Base-by-base conservation (phyloP, 192 early-diverging fungal genomes). In the Backusella sp. region DNA sequence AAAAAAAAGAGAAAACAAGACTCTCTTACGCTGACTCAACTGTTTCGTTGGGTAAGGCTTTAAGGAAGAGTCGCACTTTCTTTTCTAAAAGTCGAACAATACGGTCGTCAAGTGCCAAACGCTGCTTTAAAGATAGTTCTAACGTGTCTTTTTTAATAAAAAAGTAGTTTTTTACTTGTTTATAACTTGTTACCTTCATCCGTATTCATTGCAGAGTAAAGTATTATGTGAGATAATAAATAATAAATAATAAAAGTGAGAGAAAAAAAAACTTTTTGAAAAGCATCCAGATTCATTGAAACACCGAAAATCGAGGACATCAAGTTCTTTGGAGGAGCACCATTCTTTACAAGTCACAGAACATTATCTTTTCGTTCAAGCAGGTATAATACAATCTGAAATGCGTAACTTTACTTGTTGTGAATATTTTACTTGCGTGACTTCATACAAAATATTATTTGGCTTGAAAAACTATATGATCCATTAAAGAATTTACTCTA, bases 51-150 rank as follows among this genome's bases (percentile, higher is more conserved):
- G 39, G 52, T 9, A 81, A 65, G 34, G 34, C 12, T 30, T 68
- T 46, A n/a, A 77, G 39, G 53, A 77, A 81, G 3, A n/a, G 35
- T n/a, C 41, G 44, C n/a, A 77, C 41, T 39, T 73, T 72, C 66
- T 81, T 81, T 34, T 77, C 76, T 11, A 81, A 56, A 19, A 73
- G 68, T 37, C 52, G 37, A 23, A 77, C 46, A 36, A 52, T 59
- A 23, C 76, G 76, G 23, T 81, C 80, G 65, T 81, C 80, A 32
- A 79, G 42, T 1, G 78, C 72, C 39, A 79, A 49, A 7, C 78
- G 72, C 21, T 39, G 36, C 39, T 71, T 71, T 49, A 71, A 49
- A 30, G 15, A 71, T 17, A 26, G 70, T 36, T 76, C 68, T 67
- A 71, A 36, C n/a, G 14, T 46, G 28, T 68, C 14, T 39, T 39